These are phyloP conservation scores for Trypanosoma brucei DNA, from an alignment of 208 protist genomes.

Conservation along the genomic window DNA sequence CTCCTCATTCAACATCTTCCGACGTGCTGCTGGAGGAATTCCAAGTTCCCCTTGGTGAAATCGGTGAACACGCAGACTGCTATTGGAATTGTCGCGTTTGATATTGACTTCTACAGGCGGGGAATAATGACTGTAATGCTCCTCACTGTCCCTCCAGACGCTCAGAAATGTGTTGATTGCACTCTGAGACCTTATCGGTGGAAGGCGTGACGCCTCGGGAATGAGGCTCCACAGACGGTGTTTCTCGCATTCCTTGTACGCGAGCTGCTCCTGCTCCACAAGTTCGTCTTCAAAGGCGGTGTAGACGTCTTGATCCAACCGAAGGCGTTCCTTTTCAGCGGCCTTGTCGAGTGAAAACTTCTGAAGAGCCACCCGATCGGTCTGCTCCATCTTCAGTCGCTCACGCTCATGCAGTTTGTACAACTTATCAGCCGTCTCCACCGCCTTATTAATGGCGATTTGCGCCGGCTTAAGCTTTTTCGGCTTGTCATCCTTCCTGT, in stretches of 20 bases:
- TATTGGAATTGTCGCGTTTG: slow-evolving; percentile 2
- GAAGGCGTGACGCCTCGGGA: slow-evolving; percentile 65
- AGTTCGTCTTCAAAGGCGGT: slow-evolving; percentile 32
- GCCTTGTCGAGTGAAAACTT: slow-evolving; percentile 35
- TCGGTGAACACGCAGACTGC: neutral
- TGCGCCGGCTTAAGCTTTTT: slow-evolving; percentile 58
- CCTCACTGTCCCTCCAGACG: slow-evolving; percentile 62
- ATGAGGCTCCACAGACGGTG: slow-evolving; percentile 67
- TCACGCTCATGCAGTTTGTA: slow-evolving; percentile 83
- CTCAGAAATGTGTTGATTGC: slow-evolving; percentile 89
- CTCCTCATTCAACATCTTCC: slow-evolving; percentile 44
- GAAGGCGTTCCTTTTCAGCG: slow-evolving; percentile 62
- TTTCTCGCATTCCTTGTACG: slow-evolving; percentile 75
- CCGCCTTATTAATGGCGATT: slow-evolving; percentile 48
- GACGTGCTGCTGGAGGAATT: slow-evolving; percentile 35
- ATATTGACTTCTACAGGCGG: slow-evolving; percentile 36
- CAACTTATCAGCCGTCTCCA: slow-evolving; percentile 51
- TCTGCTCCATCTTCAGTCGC: slow-evolving; percentile 39
- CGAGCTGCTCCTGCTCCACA: slow-evolving; percentile 46
- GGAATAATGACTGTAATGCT: slow-evolving; percentile 26
- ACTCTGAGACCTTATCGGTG: slow-evolving; percentile 63
- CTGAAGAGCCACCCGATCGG: slow-evolving; percentile 56
- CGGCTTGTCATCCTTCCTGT: slow-evolving; percentile 41
- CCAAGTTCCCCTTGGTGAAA: slow-evolving; percentile 47
- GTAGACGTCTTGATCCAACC: slow-evolving; percentile 41